Conservation (phyloP, 306 rosid genomes). For the Pyrus bretschneideri region DNA sequence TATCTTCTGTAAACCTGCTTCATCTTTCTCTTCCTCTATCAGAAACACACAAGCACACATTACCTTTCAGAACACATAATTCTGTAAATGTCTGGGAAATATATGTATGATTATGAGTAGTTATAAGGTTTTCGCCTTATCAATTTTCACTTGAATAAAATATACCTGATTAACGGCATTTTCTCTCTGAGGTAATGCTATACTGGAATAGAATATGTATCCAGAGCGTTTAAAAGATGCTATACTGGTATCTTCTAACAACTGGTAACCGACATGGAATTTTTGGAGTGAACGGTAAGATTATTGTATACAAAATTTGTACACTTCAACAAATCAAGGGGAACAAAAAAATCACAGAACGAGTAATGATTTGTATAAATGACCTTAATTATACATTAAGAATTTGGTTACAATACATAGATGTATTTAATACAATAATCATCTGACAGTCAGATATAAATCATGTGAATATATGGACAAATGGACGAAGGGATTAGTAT, state of each 20-base stretch:
- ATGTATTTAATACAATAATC: too few species aligned
- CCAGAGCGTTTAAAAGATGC: neutral
- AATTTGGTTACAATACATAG: too few species aligned
- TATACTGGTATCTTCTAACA: neutral
- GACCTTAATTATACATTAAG: too few species aligned
- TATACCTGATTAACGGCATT: neutral
- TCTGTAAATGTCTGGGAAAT: neutral
- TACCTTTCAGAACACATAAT: neutral
- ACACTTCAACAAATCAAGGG: neutral
- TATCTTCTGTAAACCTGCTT: neutral
- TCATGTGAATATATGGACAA: too few species aligned
- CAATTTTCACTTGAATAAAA: neutral
- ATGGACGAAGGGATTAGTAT: too few species aligned
- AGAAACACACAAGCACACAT: too few species aligned
- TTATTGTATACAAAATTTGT: neutral
- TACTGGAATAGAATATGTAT: too few species aligned
- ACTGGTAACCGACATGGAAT: neutral
- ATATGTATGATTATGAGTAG: neutral
- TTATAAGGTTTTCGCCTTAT: neutral
- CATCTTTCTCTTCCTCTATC: neutral
- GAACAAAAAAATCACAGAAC: too few species aligned
- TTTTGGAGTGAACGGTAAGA: neutral
- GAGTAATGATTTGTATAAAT: too few species aligned
- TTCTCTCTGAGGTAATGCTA: neutral
- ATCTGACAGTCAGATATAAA: too few species aligned